Evolutionary conservation across 1,284 basidiomycete genomes (phyloP).

Genomic region (Leccinum pachyderme): DNA sequence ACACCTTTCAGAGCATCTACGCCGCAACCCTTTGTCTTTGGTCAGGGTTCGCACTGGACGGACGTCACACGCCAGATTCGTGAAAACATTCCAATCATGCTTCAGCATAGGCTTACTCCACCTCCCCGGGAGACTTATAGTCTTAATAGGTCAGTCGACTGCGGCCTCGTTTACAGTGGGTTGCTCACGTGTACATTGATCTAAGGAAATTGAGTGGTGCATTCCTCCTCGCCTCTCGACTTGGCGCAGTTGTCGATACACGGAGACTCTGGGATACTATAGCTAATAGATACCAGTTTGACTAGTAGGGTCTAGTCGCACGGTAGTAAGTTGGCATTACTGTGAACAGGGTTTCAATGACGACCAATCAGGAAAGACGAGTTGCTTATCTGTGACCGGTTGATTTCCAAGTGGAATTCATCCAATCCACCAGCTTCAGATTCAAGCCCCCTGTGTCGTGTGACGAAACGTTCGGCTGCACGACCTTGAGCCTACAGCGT

Average conservation of each 20-base stretch:
- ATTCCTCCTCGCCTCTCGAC: constrained; percentile 85
- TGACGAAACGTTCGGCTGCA: no score
- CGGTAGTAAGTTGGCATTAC: constrained; percentile 14
- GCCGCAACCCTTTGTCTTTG: constrained; percentile 71
- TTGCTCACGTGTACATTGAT: background rate
- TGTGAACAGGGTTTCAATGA: no score
- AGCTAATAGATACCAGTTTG: constrained; percentile 32
- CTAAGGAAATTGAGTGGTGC: constrained; percentile 86
- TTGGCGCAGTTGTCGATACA: constrained; percentile 75
- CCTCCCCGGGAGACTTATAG: constrained; percentile 95
- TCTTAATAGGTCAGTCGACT: constrained; percentile 67
- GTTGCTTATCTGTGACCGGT: no score
- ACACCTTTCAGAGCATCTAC: constrained; percentile 72
- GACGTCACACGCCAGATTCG: constrained; percentile 75
- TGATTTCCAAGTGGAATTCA: no score
- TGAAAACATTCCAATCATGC: constrained; percentile 87
- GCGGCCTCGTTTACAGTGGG: background rate
- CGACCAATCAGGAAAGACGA: no score
- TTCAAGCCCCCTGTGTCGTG: no score
- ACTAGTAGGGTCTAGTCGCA: background rate
- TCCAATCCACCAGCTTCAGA: no score
- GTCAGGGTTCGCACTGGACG: constrained; percentile 60
- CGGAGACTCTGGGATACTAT: constrained; percentile 72
- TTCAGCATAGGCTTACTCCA: constrained; percentile 85
- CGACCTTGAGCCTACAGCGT: no score